A percentile compares a stretch with the other conserved stretches of the same genome.
Evolutionary conservation across 1,284 basidiomycete species (phyloP).

Genomic region (Volvariella surrecta): DNA sequence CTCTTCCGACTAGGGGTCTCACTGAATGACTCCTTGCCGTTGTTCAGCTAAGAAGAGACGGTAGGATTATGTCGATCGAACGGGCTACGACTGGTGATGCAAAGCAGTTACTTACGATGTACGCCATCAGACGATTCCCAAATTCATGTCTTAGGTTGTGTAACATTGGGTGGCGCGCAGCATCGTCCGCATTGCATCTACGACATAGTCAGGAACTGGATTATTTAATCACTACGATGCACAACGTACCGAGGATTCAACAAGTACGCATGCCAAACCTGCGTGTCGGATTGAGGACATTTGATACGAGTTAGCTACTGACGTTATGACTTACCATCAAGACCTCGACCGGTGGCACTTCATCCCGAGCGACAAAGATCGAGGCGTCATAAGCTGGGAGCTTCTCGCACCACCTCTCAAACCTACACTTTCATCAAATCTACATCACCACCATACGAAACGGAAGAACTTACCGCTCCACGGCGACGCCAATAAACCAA

Average conservation of each 20-base stretch:
- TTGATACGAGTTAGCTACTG: not conserved
- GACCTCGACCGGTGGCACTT: conserved; percentile 36
- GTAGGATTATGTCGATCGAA: too few species aligned
- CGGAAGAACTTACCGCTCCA: conserved; percentile 20
- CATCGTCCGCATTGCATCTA: conserved; percentile 36
- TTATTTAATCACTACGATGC: too few species aligned
- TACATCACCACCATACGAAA: conserved; percentile 14
- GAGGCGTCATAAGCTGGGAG: not conserved
- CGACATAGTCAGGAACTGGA: too few species aligned
- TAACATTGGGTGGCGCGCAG: conserved; percentile 19
- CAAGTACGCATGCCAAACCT: conserved; percentile 41
- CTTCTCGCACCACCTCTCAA: too few species aligned
- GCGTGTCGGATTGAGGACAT: not conserved
- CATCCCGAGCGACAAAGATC: conserved; percentile 14
- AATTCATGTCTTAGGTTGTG: conserved; percentile 15
- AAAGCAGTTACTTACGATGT: too few species aligned
- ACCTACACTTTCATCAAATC: too few species aligned
- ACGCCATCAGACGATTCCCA: conserved; percentile 17
- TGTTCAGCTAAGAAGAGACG: too few species aligned
- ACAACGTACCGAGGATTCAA: conserved; percentile 31
- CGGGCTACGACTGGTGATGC: too few species aligned
- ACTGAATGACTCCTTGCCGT: too few species aligned
- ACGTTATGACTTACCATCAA: conserved; percentile 24
- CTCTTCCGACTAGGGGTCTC: too few species aligned
- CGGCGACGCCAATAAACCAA: conserved; percentile 26